phyloP scores from a whole-genome alignment of 2,329 filamentous ascomycete species.

The Aureobasidium sp. region DNA sequence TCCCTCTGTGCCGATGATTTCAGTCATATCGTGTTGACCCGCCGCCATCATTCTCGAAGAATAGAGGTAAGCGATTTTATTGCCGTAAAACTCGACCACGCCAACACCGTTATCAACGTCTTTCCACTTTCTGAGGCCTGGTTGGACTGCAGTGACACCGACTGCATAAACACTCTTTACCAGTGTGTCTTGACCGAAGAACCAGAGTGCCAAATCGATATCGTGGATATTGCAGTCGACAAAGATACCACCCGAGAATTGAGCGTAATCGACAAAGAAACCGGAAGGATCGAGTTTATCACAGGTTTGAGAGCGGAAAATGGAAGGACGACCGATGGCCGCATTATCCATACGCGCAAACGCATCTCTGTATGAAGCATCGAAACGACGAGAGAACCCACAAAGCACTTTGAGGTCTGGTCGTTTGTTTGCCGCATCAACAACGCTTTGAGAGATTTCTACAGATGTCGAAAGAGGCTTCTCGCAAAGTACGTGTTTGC shows the following conservation, averaged over 20 bases:
- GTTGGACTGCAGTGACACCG: slow-evolving; percentile 54
- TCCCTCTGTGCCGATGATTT: slow-evolving; percentile 60
- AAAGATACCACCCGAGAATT: slow-evolving; percentile 61
- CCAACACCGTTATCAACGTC: slow-evolving; percentile 59
- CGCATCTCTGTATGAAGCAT: slow-evolving; percentile 58
- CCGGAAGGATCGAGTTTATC: slow-evolving; percentile 59
- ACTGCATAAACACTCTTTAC: slow-evolving; percentile 52
- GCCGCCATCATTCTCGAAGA: slow-evolving; percentile 60
- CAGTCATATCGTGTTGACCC: slow-evolving; percentile 60
- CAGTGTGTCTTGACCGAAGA: slow-evolving; percentile 34
- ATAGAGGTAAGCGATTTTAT: slow-evolving; percentile 59
- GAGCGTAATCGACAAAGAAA: slow-evolving; percentile 62
- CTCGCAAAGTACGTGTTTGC: slow-evolving; percentile 53
- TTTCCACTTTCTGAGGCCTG: slow-evolving; percentile 50
- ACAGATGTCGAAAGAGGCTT: slow-evolving; percentile 54
- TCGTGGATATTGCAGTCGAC: slow-evolving; percentile 67
- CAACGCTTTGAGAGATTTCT: slow-evolving; percentile 53
- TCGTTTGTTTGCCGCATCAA: slow-evolving; percentile 49
- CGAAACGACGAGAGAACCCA: slow-evolving; percentile 61
- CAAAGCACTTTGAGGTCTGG: slow-evolving; percentile 60
- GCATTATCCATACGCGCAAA: slow-evolving; percentile 46
- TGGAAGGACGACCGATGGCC: slow-evolving; percentile 51
- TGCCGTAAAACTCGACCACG: slow-evolving; percentile 58
- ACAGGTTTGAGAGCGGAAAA: slow-evolving; percentile 60
- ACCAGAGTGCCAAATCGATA: slow-evolving; percentile 60